Conservation (phyloP, 2,329 filamentous ascomycete genomes). For the Raffaelea arxii region DNA sequence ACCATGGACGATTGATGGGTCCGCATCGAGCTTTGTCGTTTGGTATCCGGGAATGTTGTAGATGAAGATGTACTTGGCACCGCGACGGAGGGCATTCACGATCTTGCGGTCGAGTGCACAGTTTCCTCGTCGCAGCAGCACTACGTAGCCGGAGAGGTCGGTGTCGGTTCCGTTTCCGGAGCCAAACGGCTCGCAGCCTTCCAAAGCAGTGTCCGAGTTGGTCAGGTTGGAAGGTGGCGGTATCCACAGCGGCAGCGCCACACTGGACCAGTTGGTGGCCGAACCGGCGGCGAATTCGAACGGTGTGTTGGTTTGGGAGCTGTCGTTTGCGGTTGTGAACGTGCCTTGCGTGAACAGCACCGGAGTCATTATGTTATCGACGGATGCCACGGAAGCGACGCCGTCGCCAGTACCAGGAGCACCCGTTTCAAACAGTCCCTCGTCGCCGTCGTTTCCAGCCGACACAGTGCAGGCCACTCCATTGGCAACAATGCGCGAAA, state of each 20-base stretch:
- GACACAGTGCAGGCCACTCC: constrained; percentile 38
- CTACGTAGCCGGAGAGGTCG: constrained; percentile 46
- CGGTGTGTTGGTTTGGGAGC: constrained; percentile 11
- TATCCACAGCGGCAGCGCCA: constrained; percentile 39
- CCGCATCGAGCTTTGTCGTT: too few species aligned
- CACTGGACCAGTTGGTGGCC: constrained; percentile 31
- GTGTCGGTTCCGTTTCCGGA: constrained; percentile 47
- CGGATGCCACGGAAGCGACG: constrained; percentile 38
- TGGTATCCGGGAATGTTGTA: constrained; percentile 43
- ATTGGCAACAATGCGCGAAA: constrained; percentile 27
- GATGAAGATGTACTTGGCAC: constrained; percentile 51
- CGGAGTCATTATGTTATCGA: constrained; percentile 36
- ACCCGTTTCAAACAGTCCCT: constrained; percentile 38
- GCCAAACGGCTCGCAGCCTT: constrained; percentile 39
- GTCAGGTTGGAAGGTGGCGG: too few species aligned
- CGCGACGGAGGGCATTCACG: constrained; percentile 39
- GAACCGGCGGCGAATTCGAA: constrained; percentile 35
- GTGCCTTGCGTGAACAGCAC: constrained; percentile 30
- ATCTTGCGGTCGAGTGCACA: constrained; percentile 48
- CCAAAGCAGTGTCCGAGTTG: constrained; percentile 35
- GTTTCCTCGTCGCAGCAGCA: constrained; percentile 48
- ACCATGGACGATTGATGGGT: too few species aligned
- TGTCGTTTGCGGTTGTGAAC: constrained; percentile 26
- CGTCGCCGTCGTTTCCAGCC: constrained; percentile 37
- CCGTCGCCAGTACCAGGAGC: constrained; percentile 36